Evolutionary conservation across 768 basidiomycete genomes (phyloP).

Genomic region (Terana coerulea): DNA sequence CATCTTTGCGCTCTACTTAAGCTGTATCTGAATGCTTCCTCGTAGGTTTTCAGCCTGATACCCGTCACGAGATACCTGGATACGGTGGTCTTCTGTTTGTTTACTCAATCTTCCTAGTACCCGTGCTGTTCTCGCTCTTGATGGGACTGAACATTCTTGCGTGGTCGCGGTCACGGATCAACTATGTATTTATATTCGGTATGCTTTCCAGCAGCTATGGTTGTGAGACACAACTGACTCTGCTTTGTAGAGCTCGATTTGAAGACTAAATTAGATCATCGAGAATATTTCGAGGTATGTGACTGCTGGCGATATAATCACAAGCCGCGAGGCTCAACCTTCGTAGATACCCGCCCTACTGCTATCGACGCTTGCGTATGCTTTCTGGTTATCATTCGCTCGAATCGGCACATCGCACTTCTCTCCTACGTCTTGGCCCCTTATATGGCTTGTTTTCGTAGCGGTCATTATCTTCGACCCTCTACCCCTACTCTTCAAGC

Average conservation of each 20-base stretch:
- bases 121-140: slow-evolving; percentile 69
- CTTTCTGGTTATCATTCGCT: slow-evolving; percentile 83
- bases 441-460: slow-evolving; percentile 73
- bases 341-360: slow-evolving; percentile 74
- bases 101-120: slow-evolving; percentile 72
- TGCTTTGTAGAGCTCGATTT: slow-evolving; percentile 56
- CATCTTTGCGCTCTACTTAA: neutral
- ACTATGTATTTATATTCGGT: slow-evolving; percentile 94
- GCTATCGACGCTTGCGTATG: slow-evolving; percentile 67
- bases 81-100: slow-evolving; percentile 76
- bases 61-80: slow-evolving; percentile 51
- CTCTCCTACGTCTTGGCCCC: slow-evolving; percentile 71
- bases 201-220: slow-evolving; percentile 15
- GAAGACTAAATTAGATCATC: slow-evolving; percentile 68
- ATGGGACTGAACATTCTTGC: slow-evolving; percentile 82
- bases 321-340: slow-evolving; percentile 8
- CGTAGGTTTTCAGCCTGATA: slow-evolving; percentile 53
- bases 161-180: slow-evolving; percentile 76
- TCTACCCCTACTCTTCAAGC: slow-evolving; percentile 55
- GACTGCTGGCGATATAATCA: neutral
- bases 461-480: slow-evolving; percentile 69
- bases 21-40: neutral
- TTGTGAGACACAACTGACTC: neutral
- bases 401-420: slow-evolving; percentile 51
- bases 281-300: slow-evolving; percentile 68